Evolutionary conservation across 371 early-diverging fungal species (phyloP), one percentile per base, ranked within the genome.

Genomic region (Rhizomucor pusillus): DNA sequence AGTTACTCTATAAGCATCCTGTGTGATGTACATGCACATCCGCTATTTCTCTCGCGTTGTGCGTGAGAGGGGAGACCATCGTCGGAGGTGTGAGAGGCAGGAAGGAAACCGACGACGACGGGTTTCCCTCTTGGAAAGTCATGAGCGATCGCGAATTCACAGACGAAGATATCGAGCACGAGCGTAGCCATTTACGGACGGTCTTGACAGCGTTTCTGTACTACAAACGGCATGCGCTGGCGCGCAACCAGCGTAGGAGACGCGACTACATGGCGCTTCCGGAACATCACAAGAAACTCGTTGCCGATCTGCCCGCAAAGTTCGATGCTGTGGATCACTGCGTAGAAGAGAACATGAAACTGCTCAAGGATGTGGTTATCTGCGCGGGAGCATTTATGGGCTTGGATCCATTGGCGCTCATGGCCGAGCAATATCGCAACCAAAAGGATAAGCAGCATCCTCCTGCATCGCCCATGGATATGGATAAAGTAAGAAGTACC

Each of bases 401-500:
- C 11, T 60, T 67, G 41, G 57, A 86, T 68, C 57, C 74, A 14
- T 58, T 77, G 47, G 71, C 71, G 34, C 65, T 71, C 23, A 69
- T 77, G 34, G 63, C 76, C 24, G 67, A 75, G 45, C 70, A 75
- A 37, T 67, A 69, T 14, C 62, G 62, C 29, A 29, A 29, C 7
- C 29, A 29, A 33, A 63, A 66, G 29, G 29, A 29, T 29, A 29
- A 7, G 29, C 29, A 29, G 29, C 29, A 29, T 22, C 76, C 81
- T n/a, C 76, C 77, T 19, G 81, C 85, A 11, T 66, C 82, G 2
- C 83, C 87, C 23, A 66, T 65, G 48, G 90, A 94, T 53, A 89
- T 94, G 88, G 94, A 93, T 66, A 91, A 90, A 74, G 86, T 95
- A 5, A 81, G 87, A 25, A 88, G 86, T 53, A 94, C 94, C 1